Conservation (phyloP, 768 basidiomycete genomes). For the Daedalea quercina region DNA sequence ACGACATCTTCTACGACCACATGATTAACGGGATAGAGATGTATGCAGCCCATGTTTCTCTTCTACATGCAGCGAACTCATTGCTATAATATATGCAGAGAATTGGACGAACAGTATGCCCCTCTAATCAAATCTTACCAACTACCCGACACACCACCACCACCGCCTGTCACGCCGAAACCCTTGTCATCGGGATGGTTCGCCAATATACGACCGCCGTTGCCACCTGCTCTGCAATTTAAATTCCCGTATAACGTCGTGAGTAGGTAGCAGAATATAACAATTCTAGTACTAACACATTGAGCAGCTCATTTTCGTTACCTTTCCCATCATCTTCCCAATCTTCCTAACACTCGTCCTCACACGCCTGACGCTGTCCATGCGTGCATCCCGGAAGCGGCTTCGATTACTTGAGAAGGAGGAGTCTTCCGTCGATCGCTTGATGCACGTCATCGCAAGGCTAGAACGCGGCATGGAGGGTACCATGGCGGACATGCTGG, state of each 20-base stretch:
- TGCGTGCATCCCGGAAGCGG: constrained; percentile 55
- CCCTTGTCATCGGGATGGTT: constrained; percentile 43
- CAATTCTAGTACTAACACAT: background rate
- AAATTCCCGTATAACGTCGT: constrained; percentile 71
- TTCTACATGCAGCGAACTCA: background rate
- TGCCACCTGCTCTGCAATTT: constrained; percentile 56
- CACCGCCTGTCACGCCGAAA: constrained; percentile 35
- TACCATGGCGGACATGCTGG: constrained; percentile 53
- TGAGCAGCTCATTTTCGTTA: constrained; percentile 40
- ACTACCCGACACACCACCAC: constrained; percentile 23
- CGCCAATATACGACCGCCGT: constrained; percentile 28
- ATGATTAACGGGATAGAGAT: constrained; percentile 53
- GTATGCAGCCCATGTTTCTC: constrained; percentile 25
- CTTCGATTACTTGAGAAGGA: constrained; percentile 60
- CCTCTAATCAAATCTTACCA: constrained; percentile 50
- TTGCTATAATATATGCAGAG: constrained; percentile 28
- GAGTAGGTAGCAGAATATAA: constrained; percentile 18
- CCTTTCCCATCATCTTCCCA: constrained; percentile 64
- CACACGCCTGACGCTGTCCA: constrained; percentile 49
- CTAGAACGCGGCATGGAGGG: constrained; percentile 59
- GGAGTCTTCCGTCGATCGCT: constrained; percentile 36
- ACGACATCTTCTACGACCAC: constrained; percentile 59
- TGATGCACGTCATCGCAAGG: constrained; percentile 48
- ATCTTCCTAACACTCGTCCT: constrained; percentile 46
- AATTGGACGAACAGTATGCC: constrained; percentile 48